Evolutionary conservation across 2,329 filamentous ascomycete species (phyloP).

Genomic region (Coniochaeta sp.): DNA sequence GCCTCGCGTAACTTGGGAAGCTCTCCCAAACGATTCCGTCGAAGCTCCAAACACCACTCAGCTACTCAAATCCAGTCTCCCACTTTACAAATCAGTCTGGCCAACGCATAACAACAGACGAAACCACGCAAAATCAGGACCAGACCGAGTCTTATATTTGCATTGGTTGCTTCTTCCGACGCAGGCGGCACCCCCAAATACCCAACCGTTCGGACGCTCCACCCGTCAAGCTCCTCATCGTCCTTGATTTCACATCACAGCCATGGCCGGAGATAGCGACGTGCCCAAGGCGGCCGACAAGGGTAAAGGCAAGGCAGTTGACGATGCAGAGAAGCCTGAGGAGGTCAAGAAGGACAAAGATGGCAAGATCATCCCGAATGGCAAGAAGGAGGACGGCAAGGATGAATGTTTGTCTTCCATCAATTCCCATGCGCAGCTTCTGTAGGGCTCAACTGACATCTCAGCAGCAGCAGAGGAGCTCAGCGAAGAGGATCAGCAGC

Average conservation of each 20-base stretch:
- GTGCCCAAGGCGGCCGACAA: conserved; percentile 80
- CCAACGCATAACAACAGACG: neutral
- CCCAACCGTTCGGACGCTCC: neutral
- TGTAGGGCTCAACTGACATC: conserved; percentile 14
- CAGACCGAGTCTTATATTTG: neutral
- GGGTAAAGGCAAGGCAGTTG: conserved; percentile 88
- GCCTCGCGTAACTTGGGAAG: conserved; percentile 26
- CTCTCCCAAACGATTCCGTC: conserved; percentile 7
- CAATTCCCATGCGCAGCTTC: conserved; percentile 4
- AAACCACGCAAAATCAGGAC: neutral
- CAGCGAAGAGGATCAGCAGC: conserved; percentile 94
- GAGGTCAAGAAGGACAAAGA: conserved; percentile 59
- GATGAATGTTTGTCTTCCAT: conserved; percentile 34
- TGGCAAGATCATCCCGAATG: conserved; percentile 63
- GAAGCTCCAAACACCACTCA: conserved; percentile 9
- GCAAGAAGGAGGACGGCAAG: conserved; percentile 70
- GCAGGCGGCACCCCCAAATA: neutral
- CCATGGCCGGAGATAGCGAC: conserved; percentile 91
- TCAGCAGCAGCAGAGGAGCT: conserved; percentile 66
- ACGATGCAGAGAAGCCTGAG: conserved; percentile 56
- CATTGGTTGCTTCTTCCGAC: neutral
- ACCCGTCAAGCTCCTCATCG: neutral
- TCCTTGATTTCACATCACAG: conserved; percentile 4
- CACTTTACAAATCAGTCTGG: neutral
- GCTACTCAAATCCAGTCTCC: neutral